phyloP scores from a whole-genome alignment of 768 basidiomycete species.

The Suillus occidentalis region DNA sequence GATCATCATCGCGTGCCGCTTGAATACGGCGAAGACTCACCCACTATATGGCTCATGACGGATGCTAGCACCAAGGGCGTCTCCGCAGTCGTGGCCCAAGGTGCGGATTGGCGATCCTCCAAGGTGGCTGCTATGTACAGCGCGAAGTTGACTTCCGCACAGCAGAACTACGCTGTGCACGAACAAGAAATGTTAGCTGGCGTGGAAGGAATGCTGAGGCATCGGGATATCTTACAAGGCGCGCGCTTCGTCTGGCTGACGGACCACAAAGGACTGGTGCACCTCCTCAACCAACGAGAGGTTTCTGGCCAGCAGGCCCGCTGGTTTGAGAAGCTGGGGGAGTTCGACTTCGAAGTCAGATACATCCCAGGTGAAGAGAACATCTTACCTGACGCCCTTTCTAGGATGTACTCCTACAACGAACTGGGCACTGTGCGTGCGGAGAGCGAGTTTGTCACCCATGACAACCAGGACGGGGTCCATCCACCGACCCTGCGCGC shows the following conservation, averaged over 20 bases:
- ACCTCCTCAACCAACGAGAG: constrained; percentile 33
- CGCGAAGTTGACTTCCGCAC: constrained; percentile 33
- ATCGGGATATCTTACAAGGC: constrained; percentile 32
- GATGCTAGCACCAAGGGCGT: not conserved
- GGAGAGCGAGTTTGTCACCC: too few species aligned
- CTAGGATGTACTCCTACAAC: not conserved
- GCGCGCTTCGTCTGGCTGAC: constrained; percentile 29
- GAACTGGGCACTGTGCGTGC: not conserved
- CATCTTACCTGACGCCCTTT: not conserved
- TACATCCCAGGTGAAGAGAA: constrained; percentile 27
- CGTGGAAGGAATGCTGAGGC: constrained; percentile 33
- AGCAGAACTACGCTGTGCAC: constrained; percentile 42
- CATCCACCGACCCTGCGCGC: too few species aligned
- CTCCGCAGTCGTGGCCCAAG: not conserved
- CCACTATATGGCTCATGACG: not conserved
- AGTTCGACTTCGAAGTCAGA: constrained; percentile 18
- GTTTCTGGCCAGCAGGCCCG: constrained; percentile 35
- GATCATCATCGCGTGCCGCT: not conserved
- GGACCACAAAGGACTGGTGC: constrained; percentile 26
- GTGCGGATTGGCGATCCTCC: not conserved
- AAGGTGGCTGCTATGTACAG: not conserved
- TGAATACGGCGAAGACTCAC: rapidly evolving
- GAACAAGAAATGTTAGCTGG: constrained; percentile 40
- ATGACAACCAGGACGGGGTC: too few species aligned
- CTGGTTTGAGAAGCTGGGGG: constrained; percentile 34